A percentile compares a stretch with the other conserved stretches of the same genome.
Conservation (phyloP, 208 protist species). For the Borovskyia barvae region DNA sequence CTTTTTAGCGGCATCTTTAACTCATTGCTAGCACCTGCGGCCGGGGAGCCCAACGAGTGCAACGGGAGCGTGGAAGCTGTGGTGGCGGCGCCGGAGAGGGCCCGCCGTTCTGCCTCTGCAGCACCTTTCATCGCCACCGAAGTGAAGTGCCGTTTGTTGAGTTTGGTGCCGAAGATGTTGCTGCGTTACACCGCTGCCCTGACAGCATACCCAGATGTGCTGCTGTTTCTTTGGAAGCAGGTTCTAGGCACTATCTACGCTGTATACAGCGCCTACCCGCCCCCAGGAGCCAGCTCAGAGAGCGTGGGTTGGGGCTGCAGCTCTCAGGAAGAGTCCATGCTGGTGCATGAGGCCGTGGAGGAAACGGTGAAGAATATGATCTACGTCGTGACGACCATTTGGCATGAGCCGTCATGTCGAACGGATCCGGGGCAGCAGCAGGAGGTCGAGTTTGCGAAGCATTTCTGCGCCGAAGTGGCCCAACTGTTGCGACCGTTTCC, state of each 20-base stretch:
- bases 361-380: constrained; percentile 89
- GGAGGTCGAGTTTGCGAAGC: constrained; percentile 2
- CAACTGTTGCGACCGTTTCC: constrained; percentile 51
- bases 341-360: constrained; percentile 76
- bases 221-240: constrained; percentile 64
- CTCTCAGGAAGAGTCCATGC: constrained; percentile 33
- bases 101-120: not conserved
- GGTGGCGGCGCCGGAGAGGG: not conserved
- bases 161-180: constrained; percentile 64
- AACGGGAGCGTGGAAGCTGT: not conserved
- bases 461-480: constrained; percentile 43
- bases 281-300: not conserved
- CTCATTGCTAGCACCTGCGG: constrained; percentile 8
- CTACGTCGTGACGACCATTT: constrained; percentile 52
- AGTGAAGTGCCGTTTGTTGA: constrained; percentile 68
- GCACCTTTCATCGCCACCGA: constrained; percentile 27
- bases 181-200: constrained; percentile 52
- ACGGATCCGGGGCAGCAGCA: constrained; percentile 1
- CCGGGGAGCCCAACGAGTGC: not conserved
- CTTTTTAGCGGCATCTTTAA: constrained; percentile 15
- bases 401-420: not conserved
- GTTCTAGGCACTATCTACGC: constrained; percentile 75
- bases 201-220: constrained; percentile 26
- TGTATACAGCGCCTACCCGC: constrained; percentile 54
- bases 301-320: not conserved